phyloP scores from a whole-genome alignment of 31 red algal genomes.

The Odonthalia washingtoniensis region DNA sequence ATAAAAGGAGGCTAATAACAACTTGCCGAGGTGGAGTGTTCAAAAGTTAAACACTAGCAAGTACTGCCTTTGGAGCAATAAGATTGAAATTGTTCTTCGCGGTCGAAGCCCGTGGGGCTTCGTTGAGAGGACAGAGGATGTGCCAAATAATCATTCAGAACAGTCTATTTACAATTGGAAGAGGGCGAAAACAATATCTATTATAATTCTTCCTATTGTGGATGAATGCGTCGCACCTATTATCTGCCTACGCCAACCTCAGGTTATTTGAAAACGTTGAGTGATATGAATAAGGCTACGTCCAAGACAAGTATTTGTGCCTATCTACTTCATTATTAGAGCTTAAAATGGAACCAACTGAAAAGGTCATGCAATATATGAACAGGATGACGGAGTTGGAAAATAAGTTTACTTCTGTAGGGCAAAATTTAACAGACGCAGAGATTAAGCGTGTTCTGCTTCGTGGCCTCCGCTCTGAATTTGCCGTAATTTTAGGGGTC shows the following conservation, averaged over 20 bases:
- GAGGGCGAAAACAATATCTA: constrained; percentile 17
- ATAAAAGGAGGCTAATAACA: too few relatives aligned
- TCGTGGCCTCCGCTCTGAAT: constrained; percentile 11
- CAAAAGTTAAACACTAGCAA: constrained; percentile 26
- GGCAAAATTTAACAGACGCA: neutral
- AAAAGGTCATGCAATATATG: constrained; percentile 34
- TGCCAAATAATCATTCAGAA: neutral
- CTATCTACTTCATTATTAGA: constrained; percentile 22
- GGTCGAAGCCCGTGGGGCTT: neutral
- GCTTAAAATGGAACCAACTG: constrained; percentile 29
- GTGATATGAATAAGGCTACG: neutral
- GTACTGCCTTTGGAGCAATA: constrained; percentile 26
- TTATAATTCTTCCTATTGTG: constrained; percentile 14
- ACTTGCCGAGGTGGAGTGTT: neutral
- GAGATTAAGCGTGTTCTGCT: constrained; percentile 33
- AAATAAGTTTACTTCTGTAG: neutral
- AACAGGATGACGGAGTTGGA: constrained; percentile 30
- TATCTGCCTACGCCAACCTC: neutral
- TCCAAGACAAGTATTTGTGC: constrained; percentile 18
- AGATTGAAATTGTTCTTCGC: constrained; percentile 26
- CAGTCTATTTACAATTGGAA: too few relatives aligned
- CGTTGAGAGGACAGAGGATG: neutral
- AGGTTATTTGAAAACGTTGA: constrained; percentile 8
- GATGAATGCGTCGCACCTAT: constrained; percentile 40
- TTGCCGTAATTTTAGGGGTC: constrained; percentile 32